phyloP scores from a whole-genome alignment of 2,329 filamentous ascomycete genomes.

The Trichocomaceae sp. region DNA sequence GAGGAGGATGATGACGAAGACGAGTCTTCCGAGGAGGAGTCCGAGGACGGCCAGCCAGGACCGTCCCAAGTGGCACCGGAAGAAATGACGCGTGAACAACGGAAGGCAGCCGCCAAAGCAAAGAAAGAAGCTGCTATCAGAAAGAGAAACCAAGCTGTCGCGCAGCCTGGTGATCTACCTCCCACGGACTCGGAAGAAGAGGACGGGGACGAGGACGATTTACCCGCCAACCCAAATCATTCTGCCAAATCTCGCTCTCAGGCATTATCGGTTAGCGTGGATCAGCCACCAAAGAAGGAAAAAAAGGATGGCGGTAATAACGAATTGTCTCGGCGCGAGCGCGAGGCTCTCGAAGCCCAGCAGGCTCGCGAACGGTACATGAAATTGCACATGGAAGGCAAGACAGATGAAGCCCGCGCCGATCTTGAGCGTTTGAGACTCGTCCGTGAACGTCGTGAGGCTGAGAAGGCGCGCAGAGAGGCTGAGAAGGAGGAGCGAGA shows the following conservation, averaged over 20 bases:
- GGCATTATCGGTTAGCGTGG: conserved; percentile 55
- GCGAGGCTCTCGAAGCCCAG: conserved; percentile 76
- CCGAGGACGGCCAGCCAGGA: conserved; percentile 44
- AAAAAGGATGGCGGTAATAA: conserved; percentile 25
- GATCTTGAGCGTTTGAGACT: conserved; percentile 77
- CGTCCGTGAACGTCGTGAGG: conserved; percentile 79
- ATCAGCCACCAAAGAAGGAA: conserved; percentile 33
- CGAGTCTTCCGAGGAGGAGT: conserved; percentile 44
- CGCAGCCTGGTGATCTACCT: conserved; percentile 80
- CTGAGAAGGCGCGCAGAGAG: conserved; percentile 74
- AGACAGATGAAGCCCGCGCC: conserved; percentile 90
- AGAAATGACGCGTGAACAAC: conserved; percentile 74
- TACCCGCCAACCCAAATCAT: conserved; percentile 86
- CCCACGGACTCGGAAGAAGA: conserved; percentile 56
- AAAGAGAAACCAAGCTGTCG: conserved; percentile 61
- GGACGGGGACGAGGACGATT: conserved; percentile 27
- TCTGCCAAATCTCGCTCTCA: conserved; percentile 61
- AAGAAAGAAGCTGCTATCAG: conserved; percentile 85
- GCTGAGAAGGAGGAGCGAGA: conserved; percentile 57
- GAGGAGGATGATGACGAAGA: conserved; percentile 46
- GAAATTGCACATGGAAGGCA: conserved; percentile 87
- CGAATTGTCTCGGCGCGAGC: conserved; percentile 60
- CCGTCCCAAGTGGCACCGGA: conserved; percentile 39
- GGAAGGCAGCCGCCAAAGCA: conserved; percentile 79
- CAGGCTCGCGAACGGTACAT: conserved; percentile 85